Percentiles rank a stretch among this genome's conserved stretches.
These are phyloP conservation scores for Tolypocladium tundrense DNA, from an alignment of 2,329 filamentous ascomycete genomes.

Conservation along the genomic window DNA sequence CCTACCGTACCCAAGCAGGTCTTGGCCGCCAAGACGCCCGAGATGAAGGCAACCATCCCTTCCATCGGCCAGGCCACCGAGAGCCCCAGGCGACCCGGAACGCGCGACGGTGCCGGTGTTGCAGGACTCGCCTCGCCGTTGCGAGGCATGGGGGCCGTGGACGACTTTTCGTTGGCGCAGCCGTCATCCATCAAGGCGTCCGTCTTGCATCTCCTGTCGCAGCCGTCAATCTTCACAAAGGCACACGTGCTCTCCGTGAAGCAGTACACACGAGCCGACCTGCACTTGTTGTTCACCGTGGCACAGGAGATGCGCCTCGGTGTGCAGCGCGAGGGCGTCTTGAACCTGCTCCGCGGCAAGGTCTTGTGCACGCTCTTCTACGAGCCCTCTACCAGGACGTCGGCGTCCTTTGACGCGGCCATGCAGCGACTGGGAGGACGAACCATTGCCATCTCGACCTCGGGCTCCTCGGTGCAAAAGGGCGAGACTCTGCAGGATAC, in stretches of 20 bases:
- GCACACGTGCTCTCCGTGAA: slow-evolving; percentile 86
- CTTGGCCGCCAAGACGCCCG: slow-evolving; percentile 46
- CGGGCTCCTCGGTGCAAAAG: slow-evolving; percentile 83
- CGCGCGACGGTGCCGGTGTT: slow-evolving; percentile 13
- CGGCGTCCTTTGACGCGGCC: slow-evolving; percentile 89
- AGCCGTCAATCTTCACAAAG: slow-evolving; percentile 74
- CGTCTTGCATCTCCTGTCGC: slow-evolving; percentile 62
- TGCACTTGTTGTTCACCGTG: slow-evolving; percentile 90
- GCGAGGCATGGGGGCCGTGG: slow-evolving; percentile 16
- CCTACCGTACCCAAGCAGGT: slow-evolving; percentile 59
- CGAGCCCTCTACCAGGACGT: slow-evolving; percentile 93
- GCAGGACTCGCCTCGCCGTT: slow-evolving; percentile 11
- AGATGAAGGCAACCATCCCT: slow-evolving; percentile 39
- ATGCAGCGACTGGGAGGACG: slow-evolving; percentile 96
- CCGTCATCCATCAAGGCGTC: slow-evolving; percentile 46
- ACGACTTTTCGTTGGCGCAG: slow-evolving; percentile 37
- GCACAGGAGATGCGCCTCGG: slow-evolving; percentile 96
- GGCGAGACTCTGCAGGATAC: slow-evolving; percentile 91
- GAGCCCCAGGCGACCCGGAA: slow-evolving; percentile 22
- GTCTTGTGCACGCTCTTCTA: slow-evolving; percentile 93
- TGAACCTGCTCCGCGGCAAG: slow-evolving; percentile 76
- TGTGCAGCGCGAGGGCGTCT: slow-evolving; percentile 82
- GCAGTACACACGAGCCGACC: slow-evolving; percentile 76
- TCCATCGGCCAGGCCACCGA: slow-evolving; percentile 24
- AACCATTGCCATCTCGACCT: slow-evolving; percentile 71